These are phyloP conservation scores for Calendula officinalis DNA, from an alignment of 129 eudicot genomes.

Conservation along the genomic window DNA sequence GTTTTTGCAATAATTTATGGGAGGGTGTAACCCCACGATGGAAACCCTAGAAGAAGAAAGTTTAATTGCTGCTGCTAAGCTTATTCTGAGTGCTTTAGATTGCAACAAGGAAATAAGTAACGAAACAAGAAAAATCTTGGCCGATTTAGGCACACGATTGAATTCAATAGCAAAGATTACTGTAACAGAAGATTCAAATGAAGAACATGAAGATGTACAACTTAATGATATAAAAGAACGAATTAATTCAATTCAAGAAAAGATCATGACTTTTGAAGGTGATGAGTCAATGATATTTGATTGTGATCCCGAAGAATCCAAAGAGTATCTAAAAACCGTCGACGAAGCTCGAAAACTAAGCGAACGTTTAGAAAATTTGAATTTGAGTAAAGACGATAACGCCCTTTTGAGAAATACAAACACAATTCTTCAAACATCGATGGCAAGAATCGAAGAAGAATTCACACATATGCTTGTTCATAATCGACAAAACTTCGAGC, in stretches of 20 bases:
- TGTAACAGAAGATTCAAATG: constrained; percentile 28
- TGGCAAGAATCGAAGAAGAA: constrained; percentile 81
- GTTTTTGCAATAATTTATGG: constrained; percentile 42
- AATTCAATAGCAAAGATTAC: constrained; percentile 35
- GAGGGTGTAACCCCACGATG: constrained; percentile 46
- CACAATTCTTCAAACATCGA: constrained; percentile 68
- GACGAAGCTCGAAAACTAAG: constrained; percentile 62
- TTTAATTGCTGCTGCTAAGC: constrained; percentile 65
- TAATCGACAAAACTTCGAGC: constrained; percentile 76
- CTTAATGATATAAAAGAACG: constrained; percentile 45
- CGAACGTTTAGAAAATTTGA: constrained; percentile 53
- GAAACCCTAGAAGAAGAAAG: constrained; percentile 63
- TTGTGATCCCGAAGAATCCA: constrained; percentile 66
- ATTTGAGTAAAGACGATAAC: constrained; percentile 38
- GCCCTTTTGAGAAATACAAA: constrained; percentile 48
- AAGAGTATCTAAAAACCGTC: constrained; percentile 67
- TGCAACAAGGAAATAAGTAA: constrained; percentile 48
- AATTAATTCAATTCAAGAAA: constrained; percentile 58
- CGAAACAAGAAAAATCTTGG: constrained; percentile 60
- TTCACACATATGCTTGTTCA: constrained; percentile 74
- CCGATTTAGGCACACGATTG: constrained; percentile 62
- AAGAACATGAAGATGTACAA: constrained; percentile 31
- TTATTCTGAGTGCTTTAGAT: constrained; percentile 63
- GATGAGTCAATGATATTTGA: constrained; percentile 83
- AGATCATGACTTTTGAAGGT: constrained; percentile 62